Evolutionary conservation across 2,329 filamentous ascomycete species (phyloP).

Genomic region (Penicillium brevicompactum): DNA sequence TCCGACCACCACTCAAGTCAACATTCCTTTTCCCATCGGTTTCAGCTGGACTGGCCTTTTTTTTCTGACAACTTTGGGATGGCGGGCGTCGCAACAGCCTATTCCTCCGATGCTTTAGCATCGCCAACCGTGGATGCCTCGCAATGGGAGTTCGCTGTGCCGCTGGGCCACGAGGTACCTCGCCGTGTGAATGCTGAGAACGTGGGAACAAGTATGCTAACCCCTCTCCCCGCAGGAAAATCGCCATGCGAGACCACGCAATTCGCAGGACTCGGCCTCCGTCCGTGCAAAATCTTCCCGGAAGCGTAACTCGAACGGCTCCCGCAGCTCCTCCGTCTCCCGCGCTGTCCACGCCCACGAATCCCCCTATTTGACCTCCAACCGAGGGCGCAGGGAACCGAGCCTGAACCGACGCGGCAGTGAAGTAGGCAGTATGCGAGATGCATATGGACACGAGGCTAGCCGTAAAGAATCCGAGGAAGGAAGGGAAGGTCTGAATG

Average conservation of each 20-base stretch:
- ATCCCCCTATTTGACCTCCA: conserved; percentile 26
- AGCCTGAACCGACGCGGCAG: conserved; percentile 40
- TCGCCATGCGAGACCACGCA: conserved; percentile 35
- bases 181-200: background rate
- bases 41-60: conserved; percentile 40
- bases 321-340: conserved; percentile 43
- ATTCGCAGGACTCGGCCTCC: conserved; percentile 41
- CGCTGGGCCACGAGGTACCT: conserved; percentile 40
- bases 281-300: conserved; percentile 30
- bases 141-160: conserved; percentile 44
- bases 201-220: conserved; percentile 14
- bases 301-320: conserved; percentile 38
- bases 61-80: conserved; percentile 31
- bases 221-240: conserved; percentile 24
- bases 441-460: conserved; percentile 29
- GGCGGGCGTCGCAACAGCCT: conserved; percentile 45
- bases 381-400: conserved; percentile 36
- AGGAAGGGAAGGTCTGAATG: conserved; percentile 19
- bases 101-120: conserved; percentile 43
- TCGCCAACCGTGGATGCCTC: conserved; percentile 34
- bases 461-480: conserved; percentile 17
- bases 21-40: conserved; percentile 16
- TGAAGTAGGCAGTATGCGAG: conserved; percentile 42
- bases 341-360: conserved; percentile 34
- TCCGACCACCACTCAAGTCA: conserved; percentile 1